Evolutionary conservation across 768 basidiomycete genomes (phyloP), one percentile per base, ranked within the genome.

Genomic region (Rhizopogon sp.): DNA sequence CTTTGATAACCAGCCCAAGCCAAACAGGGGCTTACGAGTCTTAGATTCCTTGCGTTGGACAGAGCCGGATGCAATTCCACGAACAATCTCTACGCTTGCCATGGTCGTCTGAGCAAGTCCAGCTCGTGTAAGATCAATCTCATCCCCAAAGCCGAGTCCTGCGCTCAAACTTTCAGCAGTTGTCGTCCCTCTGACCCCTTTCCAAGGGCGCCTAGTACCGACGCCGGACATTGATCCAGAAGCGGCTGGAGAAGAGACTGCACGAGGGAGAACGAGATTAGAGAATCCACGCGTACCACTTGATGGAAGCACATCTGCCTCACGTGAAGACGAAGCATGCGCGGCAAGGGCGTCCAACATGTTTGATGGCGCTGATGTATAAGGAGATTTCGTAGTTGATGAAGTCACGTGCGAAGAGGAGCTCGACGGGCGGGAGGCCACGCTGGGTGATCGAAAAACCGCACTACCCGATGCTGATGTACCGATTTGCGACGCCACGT

Each of bases 81-180:
- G 76, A 16, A 88, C 82, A 33, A 91, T 81, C 63, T 91, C 88
- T 41, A 96, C 83, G 50, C 84, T 91, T 14, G 88, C 87, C 93
- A 97, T 95, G 5, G 88, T 92, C 6, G 85, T 86, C 66, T 91
- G 88, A 6, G 92, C 93, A 10, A 91, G 72, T 3, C 93, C 91
- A 16, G 84, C 80, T 10, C 79, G 77, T 2, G 89, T 85, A 42
- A 93, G 73, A 69, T 96, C 90, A 14, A 93, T 71, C 46, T 76
- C 79, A 2, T 84, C 79, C 13, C 72, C 70, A 0, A 70, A 44
- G 4, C 68, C 70, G 17, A 70, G 62, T 37, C 70, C 66, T 1
- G 42, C 39, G 10, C 68, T 61, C 35, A 69, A 56, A 39, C 49
- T 64, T 49, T 67, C 62, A 11, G 65, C 56, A 8, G 69, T 52